Evolutionary conservation across 495 filamentous ascomycete species (phyloP).

Genomic region (Aspergillus conjunctus): DNA sequence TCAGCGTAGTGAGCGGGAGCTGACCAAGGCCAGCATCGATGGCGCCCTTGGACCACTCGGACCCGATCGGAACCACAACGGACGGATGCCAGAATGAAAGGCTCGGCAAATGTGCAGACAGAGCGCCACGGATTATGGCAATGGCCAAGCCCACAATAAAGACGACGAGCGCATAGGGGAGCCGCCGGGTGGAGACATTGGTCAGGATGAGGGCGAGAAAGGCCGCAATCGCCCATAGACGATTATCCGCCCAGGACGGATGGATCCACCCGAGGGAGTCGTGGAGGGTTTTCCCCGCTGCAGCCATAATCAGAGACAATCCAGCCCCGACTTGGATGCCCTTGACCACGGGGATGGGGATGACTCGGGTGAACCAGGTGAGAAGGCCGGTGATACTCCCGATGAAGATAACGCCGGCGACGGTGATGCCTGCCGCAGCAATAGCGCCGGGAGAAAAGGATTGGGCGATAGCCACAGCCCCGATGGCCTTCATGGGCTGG

Average conservation of each 20-base stretch:
- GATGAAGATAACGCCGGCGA: slow-evolving; percentile 68
- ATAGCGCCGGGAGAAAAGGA: slow-evolving; percentile 66
- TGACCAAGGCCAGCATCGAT: slow-evolving; percentile 74
- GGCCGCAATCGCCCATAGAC: slow-evolving; percentile 67
- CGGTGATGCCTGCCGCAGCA: slow-evolving; percentile 77
- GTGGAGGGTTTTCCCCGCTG: slow-evolving; percentile 67
- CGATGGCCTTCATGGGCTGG: slow-evolving; percentile 91
- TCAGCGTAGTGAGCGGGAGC: slow-evolving; percentile 84
- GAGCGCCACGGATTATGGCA: slow-evolving; percentile 47
- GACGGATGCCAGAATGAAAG: slow-evolving; percentile 55
- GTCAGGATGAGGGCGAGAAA: slow-evolving; percentile 70
- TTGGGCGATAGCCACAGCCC: slow-evolving; percentile 76
- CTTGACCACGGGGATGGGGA: slow-evolving; percentile 85
- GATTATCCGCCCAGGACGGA: slow-evolving; percentile 70
- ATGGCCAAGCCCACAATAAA: slow-evolving; percentile 66
- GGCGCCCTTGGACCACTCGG: slow-evolving; percentile 50
- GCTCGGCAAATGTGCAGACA: slow-evolving; percentile 41
- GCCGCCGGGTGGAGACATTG: slow-evolving; percentile 50
- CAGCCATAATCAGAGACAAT: slow-evolving; percentile 73
- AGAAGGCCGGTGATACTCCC: slow-evolving; percentile 77
- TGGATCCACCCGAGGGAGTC: slow-evolving; percentile 57
- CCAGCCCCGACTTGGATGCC: slow-evolving; percentile 94
- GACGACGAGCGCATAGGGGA: slow-evolving; percentile 76
- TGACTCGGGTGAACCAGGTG: slow-evolving; percentile 64
- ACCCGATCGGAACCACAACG: slow-evolving; percentile 45